Conservation (phyloP, 306 rosid genomes). For the Oxytropis ochrocephala region DNA sequence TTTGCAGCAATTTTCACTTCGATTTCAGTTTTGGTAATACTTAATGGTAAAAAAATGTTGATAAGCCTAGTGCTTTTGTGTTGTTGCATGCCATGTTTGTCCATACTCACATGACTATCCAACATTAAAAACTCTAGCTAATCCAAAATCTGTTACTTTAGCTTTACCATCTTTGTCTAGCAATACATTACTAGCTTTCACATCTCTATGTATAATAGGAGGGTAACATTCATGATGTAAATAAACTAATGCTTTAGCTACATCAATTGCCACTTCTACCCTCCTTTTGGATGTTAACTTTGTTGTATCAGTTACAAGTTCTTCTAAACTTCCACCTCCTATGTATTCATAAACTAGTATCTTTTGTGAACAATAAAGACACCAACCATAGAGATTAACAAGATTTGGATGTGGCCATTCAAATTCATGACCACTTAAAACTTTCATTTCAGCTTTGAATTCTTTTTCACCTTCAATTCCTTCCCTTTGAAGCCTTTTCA, state of each 20-base stretch:
- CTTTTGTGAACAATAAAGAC: slow-evolving; percentile 59
- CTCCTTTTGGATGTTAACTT: slow-evolving; percentile 48
- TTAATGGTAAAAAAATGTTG: too few species aligned
- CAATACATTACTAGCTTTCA: too few species aligned
- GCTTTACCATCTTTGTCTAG: too few species aligned
- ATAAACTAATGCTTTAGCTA: slow-evolving; percentile 66
- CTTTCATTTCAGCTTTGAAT: slow-evolving; percentile 84
- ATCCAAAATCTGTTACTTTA: slow-evolving; percentile 90
- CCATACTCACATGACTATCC: slow-evolving; percentile 92
- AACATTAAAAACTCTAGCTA: slow-evolving; percentile 65
- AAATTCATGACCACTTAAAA: slow-evolving; percentile 61
- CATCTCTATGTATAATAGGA: too few species aligned
- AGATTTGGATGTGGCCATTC: slow-evolving; percentile 90
- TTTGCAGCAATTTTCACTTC: too few species aligned
- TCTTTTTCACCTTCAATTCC: slow-evolving; percentile 82
- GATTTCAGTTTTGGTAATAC: too few species aligned
- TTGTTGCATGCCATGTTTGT: slow-evolving; percentile 87
- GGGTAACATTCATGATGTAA: slow-evolving; percentile 84
- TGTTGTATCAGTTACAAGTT: slow-evolving; percentile 42
- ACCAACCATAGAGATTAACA: slow-evolving; percentile 86
- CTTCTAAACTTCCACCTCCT: slow-evolving; percentile 91
- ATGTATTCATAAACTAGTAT: too few species aligned
- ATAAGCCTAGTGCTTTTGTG: too few species aligned
- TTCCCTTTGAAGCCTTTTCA: slow-evolving; percentile 76
- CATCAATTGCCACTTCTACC: slow-evolving; percentile 61